Evolutionary conservation across 2,329 filamentous ascomycete genomes (phyloP), one percentile per base, ranked within the genome.

Genomic region (Alternaria conjuncta): DNA sequence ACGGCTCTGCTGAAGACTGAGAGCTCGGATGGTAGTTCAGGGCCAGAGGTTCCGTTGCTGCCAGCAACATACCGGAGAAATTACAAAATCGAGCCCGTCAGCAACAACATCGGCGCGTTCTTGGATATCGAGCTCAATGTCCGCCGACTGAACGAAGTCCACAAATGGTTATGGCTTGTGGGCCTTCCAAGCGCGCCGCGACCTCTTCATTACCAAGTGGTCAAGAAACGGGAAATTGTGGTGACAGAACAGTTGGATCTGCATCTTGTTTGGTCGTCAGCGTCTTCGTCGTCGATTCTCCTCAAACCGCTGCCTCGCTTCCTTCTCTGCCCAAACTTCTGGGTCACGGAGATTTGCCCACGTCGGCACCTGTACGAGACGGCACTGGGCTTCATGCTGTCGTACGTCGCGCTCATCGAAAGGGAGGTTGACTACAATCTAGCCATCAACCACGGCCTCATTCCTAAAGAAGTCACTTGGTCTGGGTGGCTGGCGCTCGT

Each of bases 381-480:
- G 6, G 71, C 71, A n/a, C 56, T 70, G n/a, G 71, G 72, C 13
- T 66, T 73, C 28, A 50, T 74, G 1, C 32, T 67, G 8, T 66
- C 67, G 3, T 73, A 71, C 44, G 57, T 71, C 32, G 70, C 68
- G 15, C 63, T 74, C 10, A 62, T 74, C 18, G 66, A 70, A 50
- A 60, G 68, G 43, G 70, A 71, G 43, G 63, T 68, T 49, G 72
- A 74, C 61, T 65, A 65, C 25, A 44, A 67, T 10, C 50, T 73
- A 12, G 72, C 72, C 11, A 60, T 60, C 3, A 53, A 59, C 3
- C 49, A 63, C 13, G 57, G 64, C 6, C 66, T 74, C 6, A 55
- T 74, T 12, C 71, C 72, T 5, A 53, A 53, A n/a, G 71, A 71
- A 25, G 36, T 72, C 23, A 70, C 68, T n/a, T 73, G 71, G 71